These are phyloP conservation scores for Salix arbutifolia DNA, from an alignment of 345 rosid species.

Conservation along the genomic window DNA sequence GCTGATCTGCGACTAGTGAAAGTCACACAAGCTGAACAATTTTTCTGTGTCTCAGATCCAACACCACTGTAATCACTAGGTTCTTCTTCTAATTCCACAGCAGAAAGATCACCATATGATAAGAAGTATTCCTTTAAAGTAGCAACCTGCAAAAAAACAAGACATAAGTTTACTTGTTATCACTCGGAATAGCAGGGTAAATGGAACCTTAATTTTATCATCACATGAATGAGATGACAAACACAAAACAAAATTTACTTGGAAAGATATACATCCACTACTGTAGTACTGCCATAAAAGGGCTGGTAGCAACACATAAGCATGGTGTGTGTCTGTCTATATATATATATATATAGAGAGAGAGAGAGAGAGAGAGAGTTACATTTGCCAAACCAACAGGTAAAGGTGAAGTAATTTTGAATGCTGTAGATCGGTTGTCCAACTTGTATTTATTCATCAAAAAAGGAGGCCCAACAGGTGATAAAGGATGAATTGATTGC, in stretches of 20 bases:
- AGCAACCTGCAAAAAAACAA: slow-evolving; percentile 43
- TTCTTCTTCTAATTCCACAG: slow-evolving; percentile 69
- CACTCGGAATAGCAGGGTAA: neutral
- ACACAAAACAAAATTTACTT: too few relatives aligned
- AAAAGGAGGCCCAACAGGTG: slow-evolving; percentile 35
- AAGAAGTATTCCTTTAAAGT: slow-evolving; percentile 72
- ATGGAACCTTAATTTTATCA: neutral
- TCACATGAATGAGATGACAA: neutral
- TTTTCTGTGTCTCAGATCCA: slow-evolving; percentile 31
- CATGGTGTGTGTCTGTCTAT: too few relatives aligned
- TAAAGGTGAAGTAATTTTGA: slow-evolving; percentile 68
- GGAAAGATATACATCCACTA: neutral
- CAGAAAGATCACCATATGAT: slow-evolving; percentile 58
- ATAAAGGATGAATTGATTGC: slow-evolving; percentile 35
- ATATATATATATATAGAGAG: neutral
- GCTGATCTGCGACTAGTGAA: slow-evolving; percentile 63
- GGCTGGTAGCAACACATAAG: neutral
- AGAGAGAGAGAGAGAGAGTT: slow-evolving; percentile 30
- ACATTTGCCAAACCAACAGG: slow-evolving; percentile 78
- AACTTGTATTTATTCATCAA: slow-evolving; percentile 60
- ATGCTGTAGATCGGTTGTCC: slow-evolving; percentile 77
- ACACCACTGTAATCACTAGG: slow-evolving; percentile 23
- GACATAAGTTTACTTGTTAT: slow-evolving; percentile 14
- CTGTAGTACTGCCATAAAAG: neutral
- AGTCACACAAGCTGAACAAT: slow-evolving; percentile 49